These are phyloP conservation scores for Arthrobotrys pseudoclavata DNA, from an alignment of 2,329 filamentous ascomycete genomes.

Conservation along the genomic window DNA sequence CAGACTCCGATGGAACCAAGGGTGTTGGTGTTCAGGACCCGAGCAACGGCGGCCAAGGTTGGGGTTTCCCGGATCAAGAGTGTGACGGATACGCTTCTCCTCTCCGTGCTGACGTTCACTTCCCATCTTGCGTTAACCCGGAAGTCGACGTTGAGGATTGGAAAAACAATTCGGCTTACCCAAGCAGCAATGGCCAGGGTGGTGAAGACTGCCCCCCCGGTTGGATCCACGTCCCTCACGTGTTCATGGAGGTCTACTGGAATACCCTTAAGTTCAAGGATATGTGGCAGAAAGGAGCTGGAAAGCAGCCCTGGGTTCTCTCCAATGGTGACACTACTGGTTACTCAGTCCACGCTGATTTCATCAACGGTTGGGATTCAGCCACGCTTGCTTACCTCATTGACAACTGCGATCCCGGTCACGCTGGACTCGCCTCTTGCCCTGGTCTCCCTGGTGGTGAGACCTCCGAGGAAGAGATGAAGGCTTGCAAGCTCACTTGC, in stretches of 20 bases:
- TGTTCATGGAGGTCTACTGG: slow-evolving; percentile 91
- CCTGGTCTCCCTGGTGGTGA: slow-evolving; percentile 47
- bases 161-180: slow-evolving; percentile 80
- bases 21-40: slow-evolving; percentile 78
- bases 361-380: slow-evolving; percentile 69
- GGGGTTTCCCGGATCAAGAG: slow-evolving; percentile 73
- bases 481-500: slow-evolving; percentile 57
- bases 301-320: slow-evolving; percentile 77
- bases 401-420: slow-evolving; percentile 58
- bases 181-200: slow-evolving; percentile 81
- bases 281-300: slow-evolving; percentile 70
- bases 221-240: slow-evolving; percentile 76
- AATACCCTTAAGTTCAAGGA: slow-evolving; percentile 71
- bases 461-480: slow-evolving; percentile 56
- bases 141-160: slow-evolving; percentile 71
- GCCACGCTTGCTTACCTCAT: slow-evolving; percentile 66
- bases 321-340: slow-evolving; percentile 82
- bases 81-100: slow-evolving; percentile 72
- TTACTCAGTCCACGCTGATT: slow-evolving; percentile 72
- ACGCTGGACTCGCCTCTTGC: slow-evolving; percentile 45
- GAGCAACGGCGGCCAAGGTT: slow-evolving; percentile 57
- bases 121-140: slow-evolving; percentile 86
- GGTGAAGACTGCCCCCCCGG: slow-evolving; percentile 76
- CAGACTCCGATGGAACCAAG: slow-evolving; percentile 78
- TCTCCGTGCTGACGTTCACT: slow-evolving; percentile 86